phyloP scores from a whole-genome alignment of 768 basidiomycete species.

The Lentinula guzmanii region DNA sequence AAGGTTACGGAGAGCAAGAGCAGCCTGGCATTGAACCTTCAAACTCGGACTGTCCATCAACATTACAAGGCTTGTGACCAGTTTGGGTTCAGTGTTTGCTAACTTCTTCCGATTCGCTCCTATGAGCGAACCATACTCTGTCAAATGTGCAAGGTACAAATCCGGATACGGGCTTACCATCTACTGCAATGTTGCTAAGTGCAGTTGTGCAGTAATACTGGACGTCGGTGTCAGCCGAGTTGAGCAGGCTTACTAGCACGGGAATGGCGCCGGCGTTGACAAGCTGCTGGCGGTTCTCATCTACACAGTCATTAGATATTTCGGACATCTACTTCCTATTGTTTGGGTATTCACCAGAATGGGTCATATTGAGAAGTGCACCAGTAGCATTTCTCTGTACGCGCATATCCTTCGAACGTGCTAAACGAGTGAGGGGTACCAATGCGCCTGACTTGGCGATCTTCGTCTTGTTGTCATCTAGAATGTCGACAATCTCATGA shows the following conservation, averaged over 20 bases:
- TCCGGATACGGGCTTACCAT: conserved; percentile 42
- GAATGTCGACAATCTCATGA: background rate
- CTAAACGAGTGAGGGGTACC: conserved; percentile 91
- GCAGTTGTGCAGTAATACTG: conserved; percentile 99
- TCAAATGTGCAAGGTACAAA: background rate
- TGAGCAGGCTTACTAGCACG: conserved; percentile 89
- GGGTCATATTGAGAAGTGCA: conserved; percentile 97
- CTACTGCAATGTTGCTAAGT: conserved; percentile 96
- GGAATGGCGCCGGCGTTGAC: conserved; percentile 98
- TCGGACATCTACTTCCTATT: background rate
- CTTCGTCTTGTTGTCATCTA: conserved; percentile 99
- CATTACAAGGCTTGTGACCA: conserved; percentile 88
- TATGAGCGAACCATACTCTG: conserved; percentile 22
- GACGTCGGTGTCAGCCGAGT: conserved; percentile 97
- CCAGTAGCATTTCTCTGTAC: conserved; percentile 99
- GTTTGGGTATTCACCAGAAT: conserved; percentile 64
- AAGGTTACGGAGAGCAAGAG: conserved; percentile 90
- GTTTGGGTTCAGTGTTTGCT: conserved; percentile 87
- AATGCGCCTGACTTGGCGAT: conserved; percentile 99
- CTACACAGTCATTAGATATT: conserved; percentile 29
- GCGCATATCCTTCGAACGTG: conserved; percentile 97
- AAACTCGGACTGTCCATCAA: conserved; percentile 97
- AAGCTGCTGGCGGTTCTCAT: conserved; percentile 97
- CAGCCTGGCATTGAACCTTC: conserved; percentile 98
- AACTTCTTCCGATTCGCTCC: conserved; percentile 90